Conservation (phyloP, 306 rosid genomes). For the Prunus mume region DNA sequence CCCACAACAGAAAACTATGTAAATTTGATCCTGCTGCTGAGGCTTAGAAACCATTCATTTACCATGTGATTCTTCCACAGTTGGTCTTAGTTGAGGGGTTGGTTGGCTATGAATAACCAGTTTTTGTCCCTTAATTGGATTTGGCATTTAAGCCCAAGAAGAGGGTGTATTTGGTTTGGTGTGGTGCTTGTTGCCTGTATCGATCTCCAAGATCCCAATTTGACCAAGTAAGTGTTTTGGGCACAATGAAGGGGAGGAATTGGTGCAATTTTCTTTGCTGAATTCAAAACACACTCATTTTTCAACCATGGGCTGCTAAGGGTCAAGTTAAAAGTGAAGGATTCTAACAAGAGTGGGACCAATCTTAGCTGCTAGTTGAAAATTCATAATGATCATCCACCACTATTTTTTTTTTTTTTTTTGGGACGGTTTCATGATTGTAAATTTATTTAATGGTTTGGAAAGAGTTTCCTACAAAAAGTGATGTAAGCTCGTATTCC, state of each 20-base stretch:
- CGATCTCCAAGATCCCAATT: not conserved
- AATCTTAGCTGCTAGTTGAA: constrained; percentile 1
- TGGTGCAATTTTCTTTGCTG: not conserved
- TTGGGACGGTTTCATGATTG: too few species aligned
- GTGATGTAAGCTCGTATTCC: too few species aligned
- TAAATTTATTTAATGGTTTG: too few species aligned
- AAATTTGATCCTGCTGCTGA: not conserved
- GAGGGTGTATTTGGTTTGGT: not conserved
- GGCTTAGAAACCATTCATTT: too few species aligned
- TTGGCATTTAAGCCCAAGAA: not conserved
- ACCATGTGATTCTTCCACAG: not conserved
- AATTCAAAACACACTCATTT: not conserved
- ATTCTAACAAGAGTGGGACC: not conserved
- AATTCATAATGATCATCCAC: not conserved
- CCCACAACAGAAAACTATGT: not conserved
- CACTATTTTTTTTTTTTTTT: too few species aligned
- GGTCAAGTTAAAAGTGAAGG: not conserved
- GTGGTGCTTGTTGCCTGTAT: not conserved
- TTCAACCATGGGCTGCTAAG: not conserved
- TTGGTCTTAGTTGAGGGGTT: not conserved
- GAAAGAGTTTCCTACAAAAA: too few species aligned
- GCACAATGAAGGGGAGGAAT: not conserved
- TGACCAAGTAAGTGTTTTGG: not conserved
- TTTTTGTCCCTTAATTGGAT: not conserved
- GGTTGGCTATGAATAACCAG: too few species aligned